phyloP scores from a whole-genome alignment of 2,329 filamentous ascomycete species.

The Pyrenophora graminea region DNA sequence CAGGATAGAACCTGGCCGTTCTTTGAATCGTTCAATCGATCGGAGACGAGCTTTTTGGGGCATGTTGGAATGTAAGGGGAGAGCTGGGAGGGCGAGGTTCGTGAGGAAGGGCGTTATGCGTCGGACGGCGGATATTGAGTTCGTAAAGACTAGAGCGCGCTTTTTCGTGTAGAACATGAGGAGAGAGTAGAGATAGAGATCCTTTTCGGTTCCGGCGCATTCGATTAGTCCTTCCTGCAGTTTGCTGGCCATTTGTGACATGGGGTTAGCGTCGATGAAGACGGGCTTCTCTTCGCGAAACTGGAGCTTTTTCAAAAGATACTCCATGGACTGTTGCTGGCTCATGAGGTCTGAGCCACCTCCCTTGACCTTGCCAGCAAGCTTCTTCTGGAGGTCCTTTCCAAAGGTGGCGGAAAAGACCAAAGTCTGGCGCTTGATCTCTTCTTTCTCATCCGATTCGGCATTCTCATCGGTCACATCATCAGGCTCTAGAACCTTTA shows the following conservation, averaged over 20 bases:
- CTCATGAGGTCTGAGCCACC: conserved; percentile 63
- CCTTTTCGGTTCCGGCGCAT: conserved; percentile 93
- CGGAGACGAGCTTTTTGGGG: conserved; percentile 92
- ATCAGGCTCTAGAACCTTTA: conserved; percentile 75
- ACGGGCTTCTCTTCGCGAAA: conserved; percentile 84
- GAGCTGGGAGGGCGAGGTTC: conserved; percentile 75
- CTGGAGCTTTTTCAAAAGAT: conserved; percentile 85
- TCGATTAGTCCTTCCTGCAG: conserved; percentile 90
- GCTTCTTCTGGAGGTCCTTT: conserved; percentile 85
- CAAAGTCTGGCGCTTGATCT: conserved; percentile 73
- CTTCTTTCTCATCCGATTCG: conserved; percentile 10
- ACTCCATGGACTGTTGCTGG: conserved; percentile 85
- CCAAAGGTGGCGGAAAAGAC: conserved; percentile 98
- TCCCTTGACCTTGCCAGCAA: conserved; percentile 68
- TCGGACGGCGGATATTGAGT: conserved; percentile 90
- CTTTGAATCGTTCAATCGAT: conserved; percentile 85
- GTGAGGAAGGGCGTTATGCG: conserved; percentile 83
- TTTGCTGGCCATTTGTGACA: conserved; percentile 82
- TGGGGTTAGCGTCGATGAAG: conserved; percentile 89
- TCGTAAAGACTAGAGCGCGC: conserved; percentile 88
- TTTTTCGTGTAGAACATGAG: conserved; percentile 80
- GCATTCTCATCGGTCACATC: conserved; percentile 54
- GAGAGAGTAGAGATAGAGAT: conserved; percentile 89
- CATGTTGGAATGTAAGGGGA: conserved; percentile 91
- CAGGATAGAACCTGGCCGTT: conserved; percentile 68